These are phyloP conservation scores for Ceratocystis albifundus DNA, from an alignment of 2,329 filamentous ascomycete species.

Conservation along the genomic window DNA sequence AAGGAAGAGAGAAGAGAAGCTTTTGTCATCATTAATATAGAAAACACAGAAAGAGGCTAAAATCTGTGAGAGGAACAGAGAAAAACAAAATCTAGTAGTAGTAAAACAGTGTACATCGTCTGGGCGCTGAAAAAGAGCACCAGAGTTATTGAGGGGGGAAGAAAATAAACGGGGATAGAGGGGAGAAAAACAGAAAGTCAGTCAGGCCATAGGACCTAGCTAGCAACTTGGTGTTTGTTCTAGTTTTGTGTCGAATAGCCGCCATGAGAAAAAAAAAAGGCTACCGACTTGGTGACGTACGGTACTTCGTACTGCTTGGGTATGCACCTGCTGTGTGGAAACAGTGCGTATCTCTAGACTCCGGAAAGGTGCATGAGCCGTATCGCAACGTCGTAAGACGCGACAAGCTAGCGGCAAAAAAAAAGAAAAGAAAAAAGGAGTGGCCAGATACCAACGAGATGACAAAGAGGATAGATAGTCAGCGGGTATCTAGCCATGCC, in stretches of 20 bases:
- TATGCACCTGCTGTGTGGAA: background rate
- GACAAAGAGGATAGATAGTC: too few relatives aligned
- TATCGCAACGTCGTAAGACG: background rate
- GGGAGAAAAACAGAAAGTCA: too few relatives aligned
- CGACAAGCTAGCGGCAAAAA: background rate
- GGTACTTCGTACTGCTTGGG: background rate
- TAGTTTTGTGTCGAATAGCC: background rate
- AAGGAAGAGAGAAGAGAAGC: background rate
- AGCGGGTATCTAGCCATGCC: too few relatives aligned
- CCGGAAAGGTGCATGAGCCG: background rate
- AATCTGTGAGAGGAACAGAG: background rate
- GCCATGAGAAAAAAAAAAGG: background rate
- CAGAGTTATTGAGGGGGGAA: background rate
- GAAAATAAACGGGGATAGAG: background rate
- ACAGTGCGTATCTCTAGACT: background rate
- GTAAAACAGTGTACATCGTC: conserved; percentile 15
- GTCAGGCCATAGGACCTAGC: background rate
- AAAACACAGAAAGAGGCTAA: conserved; percentile 2
- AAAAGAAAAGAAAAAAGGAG: background rate
- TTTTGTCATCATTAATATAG: background rate
- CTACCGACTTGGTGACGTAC: background rate
- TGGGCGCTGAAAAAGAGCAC: background rate
- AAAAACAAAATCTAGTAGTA: conserved; percentile 10
- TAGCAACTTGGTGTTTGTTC: background rate
- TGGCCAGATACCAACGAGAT: background rate